Evolutionary conservation across 257 asterid genomes (phyloP).

Genomic region (Nicotiana tabacum): DNA sequence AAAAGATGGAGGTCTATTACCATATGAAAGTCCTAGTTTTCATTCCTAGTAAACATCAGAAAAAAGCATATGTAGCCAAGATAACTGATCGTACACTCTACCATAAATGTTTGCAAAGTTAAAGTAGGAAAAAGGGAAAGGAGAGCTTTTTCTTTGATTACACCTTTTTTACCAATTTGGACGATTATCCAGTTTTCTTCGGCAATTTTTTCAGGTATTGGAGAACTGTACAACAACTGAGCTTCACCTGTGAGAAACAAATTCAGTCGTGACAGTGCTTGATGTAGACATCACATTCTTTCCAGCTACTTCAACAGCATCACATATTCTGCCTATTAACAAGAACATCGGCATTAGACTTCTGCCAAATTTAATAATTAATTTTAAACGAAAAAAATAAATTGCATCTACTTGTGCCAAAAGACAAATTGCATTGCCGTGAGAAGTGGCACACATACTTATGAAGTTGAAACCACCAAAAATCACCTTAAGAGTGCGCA

Average conservation of each 20-base stretch:
- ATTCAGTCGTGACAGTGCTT: slow-evolving; percentile 81
- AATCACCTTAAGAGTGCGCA: neutral
- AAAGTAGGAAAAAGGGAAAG: neutral
- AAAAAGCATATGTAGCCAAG: neutral
- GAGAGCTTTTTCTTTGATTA: neutral
- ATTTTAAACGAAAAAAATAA: neutral
- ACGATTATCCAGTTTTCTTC: neutral
- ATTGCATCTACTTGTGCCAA: neutral
- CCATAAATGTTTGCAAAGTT: neutral
- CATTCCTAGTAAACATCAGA: neutral
- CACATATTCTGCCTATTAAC: slow-evolving; percentile 66
- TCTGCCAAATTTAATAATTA: neutral
- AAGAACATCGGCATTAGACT: neutral
- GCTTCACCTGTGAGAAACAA: slow-evolving; percentile 67
- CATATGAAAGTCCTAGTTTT: neutral
- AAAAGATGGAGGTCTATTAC: neutral
- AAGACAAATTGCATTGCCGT: slow-evolving; percentile 1
- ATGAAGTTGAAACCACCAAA: neutral
- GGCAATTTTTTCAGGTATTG: neutral
- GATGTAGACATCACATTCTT: slow-evolving; percentile 90
- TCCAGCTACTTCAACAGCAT: slow-evolving; percentile 91
- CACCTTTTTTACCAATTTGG: neutral
- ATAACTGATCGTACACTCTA: neutral
- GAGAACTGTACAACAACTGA: neutral
- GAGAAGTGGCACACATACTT: neutral